Conservation (phyloP, 2,329 filamentous ascomycete genomes). For the Beauveria rudraprayagi region DNA sequence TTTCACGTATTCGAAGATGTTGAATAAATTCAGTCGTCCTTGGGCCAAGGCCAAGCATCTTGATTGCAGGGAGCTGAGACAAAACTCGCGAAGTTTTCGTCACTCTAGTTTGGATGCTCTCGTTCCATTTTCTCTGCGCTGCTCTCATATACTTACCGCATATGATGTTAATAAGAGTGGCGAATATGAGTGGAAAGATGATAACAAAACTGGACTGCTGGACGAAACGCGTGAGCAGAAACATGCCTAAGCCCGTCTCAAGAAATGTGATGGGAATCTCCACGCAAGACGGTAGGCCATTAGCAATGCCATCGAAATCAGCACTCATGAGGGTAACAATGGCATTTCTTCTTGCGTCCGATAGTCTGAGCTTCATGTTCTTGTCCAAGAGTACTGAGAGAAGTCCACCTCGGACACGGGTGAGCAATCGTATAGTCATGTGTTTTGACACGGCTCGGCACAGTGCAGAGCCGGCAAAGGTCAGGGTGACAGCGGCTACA, state of each 20-base stretch:
- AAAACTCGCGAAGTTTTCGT: background rate
- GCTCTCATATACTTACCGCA: background rate
- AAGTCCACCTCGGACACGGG: background rate
- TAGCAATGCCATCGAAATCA: background rate
- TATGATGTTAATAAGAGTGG: background rate
- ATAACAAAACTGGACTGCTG: background rate
- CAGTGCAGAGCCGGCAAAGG: background rate
- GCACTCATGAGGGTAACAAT: background rate
- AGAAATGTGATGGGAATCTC: background rate
- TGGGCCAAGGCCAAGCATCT: background rate
- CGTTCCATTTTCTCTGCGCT: background rate
- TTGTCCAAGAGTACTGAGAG: background rate
- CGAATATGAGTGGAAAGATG: background rate
- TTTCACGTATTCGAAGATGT: background rate
- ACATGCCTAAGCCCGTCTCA: background rate
- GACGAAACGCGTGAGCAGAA: background rate
- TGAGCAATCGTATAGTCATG: background rate
- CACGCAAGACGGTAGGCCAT: background rate
- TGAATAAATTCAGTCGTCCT: background rate
- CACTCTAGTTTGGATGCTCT: background rate
- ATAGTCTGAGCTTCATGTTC: background rate
- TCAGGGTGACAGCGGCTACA: background rate
- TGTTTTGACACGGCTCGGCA: background rate
- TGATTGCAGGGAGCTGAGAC: background rate
- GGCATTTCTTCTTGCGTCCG: background rate